Conservation (phyloP, 768 basidiomycete species). For the Suillus cothurnatus region DNA sequence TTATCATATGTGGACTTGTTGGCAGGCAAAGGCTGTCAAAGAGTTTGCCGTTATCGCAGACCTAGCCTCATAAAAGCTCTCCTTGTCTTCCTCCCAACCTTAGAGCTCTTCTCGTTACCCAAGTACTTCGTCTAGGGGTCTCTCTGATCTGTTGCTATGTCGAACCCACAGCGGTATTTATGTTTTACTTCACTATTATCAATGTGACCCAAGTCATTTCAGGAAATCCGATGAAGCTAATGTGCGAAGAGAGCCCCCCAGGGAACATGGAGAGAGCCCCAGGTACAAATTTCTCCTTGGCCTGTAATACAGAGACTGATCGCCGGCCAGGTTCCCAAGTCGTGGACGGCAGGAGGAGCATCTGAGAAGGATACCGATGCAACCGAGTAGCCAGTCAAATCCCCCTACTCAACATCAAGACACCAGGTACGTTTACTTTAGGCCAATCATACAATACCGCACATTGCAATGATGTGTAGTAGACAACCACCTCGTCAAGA, state of each 20-base stretch:
- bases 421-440: not conserved
- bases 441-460: too few relatives aligned
- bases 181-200: not conserved
- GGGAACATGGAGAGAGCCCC: not conserved
- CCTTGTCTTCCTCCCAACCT: not conserved
- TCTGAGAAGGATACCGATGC: not conserved
- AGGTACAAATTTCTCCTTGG: not conserved
- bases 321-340: not conserved
- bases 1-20: not conserved
- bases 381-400: not conserved
- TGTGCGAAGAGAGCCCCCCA: not conserved
- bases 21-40: not conserved
- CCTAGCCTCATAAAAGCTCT: conserved; percentile 21
- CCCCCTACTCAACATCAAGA: not conserved
- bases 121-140: not conserved
- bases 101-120: not conserved
- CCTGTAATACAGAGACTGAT: not conserved
- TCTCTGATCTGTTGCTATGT: not conserved
- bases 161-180: not conserved
- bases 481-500: not conserved
- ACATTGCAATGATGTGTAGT: not conserved
- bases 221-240: not conserved
- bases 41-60: not conserved
- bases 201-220: not conserved
- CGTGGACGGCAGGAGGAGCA: not conserved